Conservation (phyloP, 2,329 filamentous ascomycete genomes). For the Amauroascus verrucosus region DNA sequence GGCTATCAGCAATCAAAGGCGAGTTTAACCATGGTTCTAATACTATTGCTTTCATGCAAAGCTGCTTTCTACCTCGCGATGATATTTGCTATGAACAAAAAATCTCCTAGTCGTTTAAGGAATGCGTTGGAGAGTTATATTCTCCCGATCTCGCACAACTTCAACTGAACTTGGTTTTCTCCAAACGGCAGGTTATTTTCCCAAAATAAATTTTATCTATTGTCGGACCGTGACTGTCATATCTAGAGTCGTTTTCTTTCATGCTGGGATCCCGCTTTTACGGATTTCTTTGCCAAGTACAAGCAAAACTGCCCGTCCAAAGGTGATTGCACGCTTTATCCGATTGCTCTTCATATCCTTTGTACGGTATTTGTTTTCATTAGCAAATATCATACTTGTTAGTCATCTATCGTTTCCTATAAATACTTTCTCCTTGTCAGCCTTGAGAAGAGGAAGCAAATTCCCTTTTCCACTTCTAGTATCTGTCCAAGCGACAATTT, state of each 20-base stretch:
- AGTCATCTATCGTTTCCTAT: neutral
- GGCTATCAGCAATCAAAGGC: neutral
- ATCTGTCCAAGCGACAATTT: neutral
- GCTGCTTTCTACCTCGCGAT: neutral
- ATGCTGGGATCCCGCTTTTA: neutral
- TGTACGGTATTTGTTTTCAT: slow-evolving; percentile 1
- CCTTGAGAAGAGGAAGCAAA: neutral
- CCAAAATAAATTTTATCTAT: no score
- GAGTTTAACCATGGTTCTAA: neutral
- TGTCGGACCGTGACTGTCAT: neutral
- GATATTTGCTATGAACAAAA: neutral
- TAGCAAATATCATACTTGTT: slow-evolving; percentile 3
- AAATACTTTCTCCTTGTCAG: neutral
- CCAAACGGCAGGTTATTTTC: no score
- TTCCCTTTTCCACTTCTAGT: neutral
- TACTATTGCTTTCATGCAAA: neutral
- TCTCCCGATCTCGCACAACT: neutral
- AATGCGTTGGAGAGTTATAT: neutral
- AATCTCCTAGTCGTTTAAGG: neutral
- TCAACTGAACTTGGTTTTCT: neutral
- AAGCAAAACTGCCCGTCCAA: neutral
- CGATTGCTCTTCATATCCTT: neutral
- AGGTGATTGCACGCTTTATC: neutral
- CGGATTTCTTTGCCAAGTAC: neutral
- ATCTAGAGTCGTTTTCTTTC: neutral